A percentile compares a stretch with the other conserved stretches of the same genome.
These are phyloP conservation scores for Chaetomiaceae sp. DNA, from an alignment of 2,329 filamentous ascomycete species.

Conservation along the genomic window DNA sequence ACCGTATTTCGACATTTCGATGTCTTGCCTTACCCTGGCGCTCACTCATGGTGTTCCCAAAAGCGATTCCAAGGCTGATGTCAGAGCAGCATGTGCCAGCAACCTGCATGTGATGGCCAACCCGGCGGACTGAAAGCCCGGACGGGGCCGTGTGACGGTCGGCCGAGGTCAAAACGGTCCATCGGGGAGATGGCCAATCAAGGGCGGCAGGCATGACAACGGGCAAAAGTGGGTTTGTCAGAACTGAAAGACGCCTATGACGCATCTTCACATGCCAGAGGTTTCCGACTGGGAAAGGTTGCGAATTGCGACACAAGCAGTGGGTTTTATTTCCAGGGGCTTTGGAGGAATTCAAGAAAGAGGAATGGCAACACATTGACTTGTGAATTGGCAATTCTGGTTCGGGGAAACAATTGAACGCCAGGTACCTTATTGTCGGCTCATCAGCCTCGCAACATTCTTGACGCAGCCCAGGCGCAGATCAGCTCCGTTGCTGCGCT, in stretches of 20 bases:
- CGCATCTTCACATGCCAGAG: constrained; percentile 19
- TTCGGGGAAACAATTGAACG: neutral
- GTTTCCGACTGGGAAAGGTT: neutral
- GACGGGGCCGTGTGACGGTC: neutral
- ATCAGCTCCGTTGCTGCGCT: neutral
- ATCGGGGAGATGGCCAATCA: constrained; percentile 16
- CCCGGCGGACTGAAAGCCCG: neutral
- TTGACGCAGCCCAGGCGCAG: constrained; percentile 12
- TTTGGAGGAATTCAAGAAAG: neutral
- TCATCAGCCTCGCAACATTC: neutral
- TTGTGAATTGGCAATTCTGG: neutral
- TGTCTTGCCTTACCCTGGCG: too few species aligned
- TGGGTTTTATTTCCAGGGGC: too few species aligned
- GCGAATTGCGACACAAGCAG: neutral
- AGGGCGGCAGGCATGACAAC: neutral
- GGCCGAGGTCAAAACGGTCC: constrained; percentile 20
- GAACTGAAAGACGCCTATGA: neutral
- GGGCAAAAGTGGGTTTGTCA: neutral
- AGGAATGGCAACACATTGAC: neutral
- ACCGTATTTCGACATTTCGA: too few species aligned
- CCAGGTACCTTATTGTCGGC: neutral
- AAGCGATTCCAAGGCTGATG: too few species aligned
- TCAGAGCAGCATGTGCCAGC: neutral
- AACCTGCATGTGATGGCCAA: constrained; percentile 1
- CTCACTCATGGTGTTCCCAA: too few species aligned